phyloP scores from a whole-genome alignment of 805 yeast genomes.

The Candida cerambycidarum region DNA sequence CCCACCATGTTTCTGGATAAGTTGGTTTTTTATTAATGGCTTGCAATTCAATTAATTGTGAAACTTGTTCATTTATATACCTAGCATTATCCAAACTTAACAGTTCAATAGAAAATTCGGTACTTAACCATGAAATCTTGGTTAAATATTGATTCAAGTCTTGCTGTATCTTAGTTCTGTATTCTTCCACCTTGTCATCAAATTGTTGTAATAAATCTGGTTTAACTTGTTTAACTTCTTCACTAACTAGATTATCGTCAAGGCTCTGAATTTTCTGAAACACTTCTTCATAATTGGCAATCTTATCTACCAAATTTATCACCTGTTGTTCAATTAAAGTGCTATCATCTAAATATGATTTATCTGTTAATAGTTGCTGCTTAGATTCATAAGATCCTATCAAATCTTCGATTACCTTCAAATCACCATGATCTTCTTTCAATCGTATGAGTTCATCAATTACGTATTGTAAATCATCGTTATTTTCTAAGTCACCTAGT shows the following conservation, averaged over 20 bases:
- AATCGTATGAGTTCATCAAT: slow-evolving; percentile 12
- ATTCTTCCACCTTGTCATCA: slow-evolving; percentile 10
- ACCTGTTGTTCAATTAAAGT: slow-evolving; percentile 9
- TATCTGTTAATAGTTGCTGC: neutral
- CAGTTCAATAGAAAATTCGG: slow-evolving; percentile 9
- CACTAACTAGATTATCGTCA: slow-evolving; percentile 4
- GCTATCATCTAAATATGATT: slow-evolving; percentile 12
- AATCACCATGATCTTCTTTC: slow-evolving; percentile 15
- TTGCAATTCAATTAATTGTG: slow-evolving; percentile 32
- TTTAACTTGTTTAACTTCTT: slow-evolving; percentile 5
- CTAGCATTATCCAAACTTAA: slow-evolving; percentile 4
- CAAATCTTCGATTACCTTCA: slow-evolving; percentile 19
- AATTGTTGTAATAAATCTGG: slow-evolving; percentile 5
- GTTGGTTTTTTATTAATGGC: slow-evolving; percentile 23
- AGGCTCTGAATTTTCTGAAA: slow-evolving; percentile 10
- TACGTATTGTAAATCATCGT: neutral
- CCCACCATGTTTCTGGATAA: slow-evolving; percentile 48
- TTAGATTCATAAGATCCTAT: slow-evolving; percentile 5
- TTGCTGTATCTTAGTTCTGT: slow-evolving; percentile 11
- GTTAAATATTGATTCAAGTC: slow-evolving; percentile 15
- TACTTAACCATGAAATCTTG: slow-evolving; percentile 25
- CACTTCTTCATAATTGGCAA: neutral
- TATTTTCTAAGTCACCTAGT: neutral
- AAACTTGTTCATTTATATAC: slow-evolving; percentile 11
- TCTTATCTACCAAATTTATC: neutral